These are phyloP conservation scores for Eucalyptus fibrosa DNA, from an alignment of 345 rosid species.

Conservation along the genomic window DNA sequence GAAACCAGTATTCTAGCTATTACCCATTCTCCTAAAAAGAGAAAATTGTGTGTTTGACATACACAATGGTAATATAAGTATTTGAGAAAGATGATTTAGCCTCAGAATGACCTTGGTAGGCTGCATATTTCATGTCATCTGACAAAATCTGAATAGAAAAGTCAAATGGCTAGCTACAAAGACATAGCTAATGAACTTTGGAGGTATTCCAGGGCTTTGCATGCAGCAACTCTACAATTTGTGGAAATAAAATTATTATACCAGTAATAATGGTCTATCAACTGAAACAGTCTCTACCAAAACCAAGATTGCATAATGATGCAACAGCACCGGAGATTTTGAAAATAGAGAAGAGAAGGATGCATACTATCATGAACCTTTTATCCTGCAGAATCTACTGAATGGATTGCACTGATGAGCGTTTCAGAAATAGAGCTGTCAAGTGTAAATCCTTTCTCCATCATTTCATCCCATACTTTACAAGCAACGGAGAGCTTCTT, in stretches of 20 bases:
- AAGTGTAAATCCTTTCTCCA: conserved; percentile 94
- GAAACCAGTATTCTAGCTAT: neutral
- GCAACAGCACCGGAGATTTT: neutral
- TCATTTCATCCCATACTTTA: conserved; percentile 93
- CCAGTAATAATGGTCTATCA: neutral
- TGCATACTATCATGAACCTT: neutral
- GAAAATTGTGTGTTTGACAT: neutral
- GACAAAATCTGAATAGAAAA: neutral
- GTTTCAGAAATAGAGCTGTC: conserved; percentile 61
- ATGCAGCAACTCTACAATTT: neutral
- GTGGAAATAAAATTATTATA: neutral
- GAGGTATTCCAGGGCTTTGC: neutral
- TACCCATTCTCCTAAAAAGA: neutral
- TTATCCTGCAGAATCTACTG: conserved; percentile 10
- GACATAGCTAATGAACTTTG: neutral
- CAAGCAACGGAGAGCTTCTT: conserved; percentile 50
- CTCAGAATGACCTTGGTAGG: neutral
- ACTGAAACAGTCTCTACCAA: neutral
- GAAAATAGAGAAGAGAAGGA: neutral
- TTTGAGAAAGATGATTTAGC: neutral
- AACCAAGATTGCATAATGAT: neutral
- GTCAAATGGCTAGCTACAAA: neutral
- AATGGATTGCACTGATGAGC: conserved; percentile 40
- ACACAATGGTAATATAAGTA: neutral
- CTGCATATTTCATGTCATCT: neutral